A percentile compares a stretch with the other conserved stretches of the same genome.
phyloP scores from a whole-genome alignment of 352 stramenopile species.

The Globisporangium takayamanum region DNA sequence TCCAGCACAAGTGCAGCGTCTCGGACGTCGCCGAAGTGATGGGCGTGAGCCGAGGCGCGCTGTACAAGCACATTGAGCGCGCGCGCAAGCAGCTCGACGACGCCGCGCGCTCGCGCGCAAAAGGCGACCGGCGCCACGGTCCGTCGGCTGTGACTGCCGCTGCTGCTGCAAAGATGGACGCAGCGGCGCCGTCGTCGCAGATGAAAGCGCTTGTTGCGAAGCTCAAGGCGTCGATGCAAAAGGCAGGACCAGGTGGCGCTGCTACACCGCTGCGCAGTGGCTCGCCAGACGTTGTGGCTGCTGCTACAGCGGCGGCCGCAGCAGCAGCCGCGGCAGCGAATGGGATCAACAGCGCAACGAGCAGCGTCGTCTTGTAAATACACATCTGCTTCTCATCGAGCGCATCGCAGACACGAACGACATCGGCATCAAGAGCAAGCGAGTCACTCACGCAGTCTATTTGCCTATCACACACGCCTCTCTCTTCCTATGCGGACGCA shows the following conservation, averaged over 20 bases:
- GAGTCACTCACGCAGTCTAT: slow-evolving; percentile 1
- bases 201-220: slow-evolving; percentile 9
- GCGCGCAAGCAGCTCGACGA: slow-evolving; percentile 9
- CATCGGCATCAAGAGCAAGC: too few species aligned
- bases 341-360: background rate
- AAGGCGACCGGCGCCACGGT: background rate
- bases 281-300: background rate
- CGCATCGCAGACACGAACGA: too few species aligned
- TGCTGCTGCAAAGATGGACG: background rate
- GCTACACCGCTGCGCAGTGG: background rate
- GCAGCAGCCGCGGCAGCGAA: background rate
- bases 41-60: slow-evolving; percentile 7
- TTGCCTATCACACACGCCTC: background rate
- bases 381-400: background rate
- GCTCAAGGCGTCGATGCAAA: slow-evolving; percentile 1
- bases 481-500: background rate
- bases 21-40: slow-evolving; percentile 8
- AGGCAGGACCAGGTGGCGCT: background rate
- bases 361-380: slow-evolving; percentile 3
- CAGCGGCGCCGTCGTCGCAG: slow-evolving; percentile 1
- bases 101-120: background rate
- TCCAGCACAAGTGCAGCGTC: slow-evolving; percentile 10
- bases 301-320: background rate
- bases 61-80: slow-evolving; percentile 10
- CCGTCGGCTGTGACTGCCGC: background rate